Base-by-base conservation (phyloP, 139 green algal species). In the Micractinium sp. region DNA sequence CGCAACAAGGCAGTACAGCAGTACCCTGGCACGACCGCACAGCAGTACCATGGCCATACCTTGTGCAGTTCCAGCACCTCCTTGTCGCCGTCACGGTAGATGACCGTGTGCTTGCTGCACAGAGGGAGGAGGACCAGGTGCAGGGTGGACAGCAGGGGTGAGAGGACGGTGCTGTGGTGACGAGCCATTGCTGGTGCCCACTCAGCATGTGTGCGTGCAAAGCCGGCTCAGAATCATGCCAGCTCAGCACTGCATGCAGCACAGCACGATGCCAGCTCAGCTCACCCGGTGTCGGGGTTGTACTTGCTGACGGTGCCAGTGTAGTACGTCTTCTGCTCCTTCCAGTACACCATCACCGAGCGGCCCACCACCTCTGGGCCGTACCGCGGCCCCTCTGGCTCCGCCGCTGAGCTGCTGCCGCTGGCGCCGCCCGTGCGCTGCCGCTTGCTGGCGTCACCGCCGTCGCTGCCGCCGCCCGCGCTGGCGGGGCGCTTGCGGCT, bases 311-410 rank as follows among this genome's bases (percentile, higher is more conserved):
- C 36, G 38, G 31, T 81, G 31, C 81, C 88, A 1, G 63, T 86
- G 79, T 91, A 91, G 39, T 87, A 91, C 16, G 88, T 89, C n/a
- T 76, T 75, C 75, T 91, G 31, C 75, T 91, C 88, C 63, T 81
- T 88, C 75, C 82, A 91, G 73, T 91, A 91, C 27, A 91, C 81
- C 88, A 69, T 88, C 36, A 91, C 15, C 14, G 41, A 53, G 13
- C 71, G 63, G 33, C 88, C 88, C 60, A 91, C 61, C 35, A 85
- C 25, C 76, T 89, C 86, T 5, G 36, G 25, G 0, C 86, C 86
- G 23, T 18, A 85, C 7, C 18, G 36, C 19, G 22, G 35, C 2
- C 1, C 22, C 66, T 74, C 53, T 20, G 22, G 76, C 76, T 19
- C 33, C 76, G n/a, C 15, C 73, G 73, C 27, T n/a, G 29, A 15